A percentile compares a stretch with the other conserved stretches of the same genome.
Evolutionary conservation across 1,284 basidiomycete genomes (phyloP).

Genomic region (Boletus smithii): DNA sequence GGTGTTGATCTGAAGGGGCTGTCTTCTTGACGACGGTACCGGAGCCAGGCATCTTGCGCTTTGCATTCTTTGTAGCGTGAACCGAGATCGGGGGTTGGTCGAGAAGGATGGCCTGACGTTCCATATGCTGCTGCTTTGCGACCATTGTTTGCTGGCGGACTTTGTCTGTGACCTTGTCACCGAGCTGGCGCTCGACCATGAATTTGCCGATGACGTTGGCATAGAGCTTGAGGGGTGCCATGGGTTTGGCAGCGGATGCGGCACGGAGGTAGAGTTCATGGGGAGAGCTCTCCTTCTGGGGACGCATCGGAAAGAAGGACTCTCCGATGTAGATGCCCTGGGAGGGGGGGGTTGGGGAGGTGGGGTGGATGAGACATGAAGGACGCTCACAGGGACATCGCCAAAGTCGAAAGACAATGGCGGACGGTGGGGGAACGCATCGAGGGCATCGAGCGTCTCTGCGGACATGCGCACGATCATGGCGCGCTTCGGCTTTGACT

Average conservation of each 20-base stretch:
- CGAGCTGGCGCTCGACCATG: constrained; percentile 57
- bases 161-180: constrained; percentile 47
- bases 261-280: constrained; percentile 72
- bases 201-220: constrained; percentile 69
- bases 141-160: constrained; percentile 55
- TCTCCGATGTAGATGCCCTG: constrained; percentile 67
- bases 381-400: constrained; percentile 46
- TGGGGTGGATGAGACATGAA: background rate
- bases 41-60: constrained; percentile 34
- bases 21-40: constrained; percentile 34
- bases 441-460: constrained; percentile 64
- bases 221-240: constrained; percentile 64
- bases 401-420: constrained; percentile 59
- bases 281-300: constrained; percentile 48
- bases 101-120: constrained; percentile 52
- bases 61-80: constrained; percentile 22
- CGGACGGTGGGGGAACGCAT: constrained; percentile 45
- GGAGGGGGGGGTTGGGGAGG: constrained; percentile 3
- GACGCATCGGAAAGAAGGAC: constrained; percentile 56
- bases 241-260: constrained; percentile 51
- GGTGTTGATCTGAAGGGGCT: constrained; percentile 34
- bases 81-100: constrained; percentile 36
- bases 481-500: constrained; percentile 61
- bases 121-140: constrained; percentile 54
- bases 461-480: constrained; percentile 70